These are phyloP conservation scores for Malus hybrid DNA, from an alignment of 331 rosid genomes.

Conservation along the genomic window DNA sequence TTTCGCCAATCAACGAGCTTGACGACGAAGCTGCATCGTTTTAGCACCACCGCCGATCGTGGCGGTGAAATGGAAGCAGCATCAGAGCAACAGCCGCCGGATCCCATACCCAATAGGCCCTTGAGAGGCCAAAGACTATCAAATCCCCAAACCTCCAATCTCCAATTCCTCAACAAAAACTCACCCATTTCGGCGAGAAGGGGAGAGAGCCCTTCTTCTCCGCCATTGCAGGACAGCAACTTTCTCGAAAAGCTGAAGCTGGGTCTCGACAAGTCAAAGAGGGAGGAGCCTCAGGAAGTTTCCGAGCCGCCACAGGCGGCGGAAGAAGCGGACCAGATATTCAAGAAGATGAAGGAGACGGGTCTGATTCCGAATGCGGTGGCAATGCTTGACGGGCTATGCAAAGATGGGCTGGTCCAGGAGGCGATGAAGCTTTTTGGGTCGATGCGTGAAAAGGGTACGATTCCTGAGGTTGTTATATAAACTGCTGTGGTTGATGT, in stretches of 20 bases:
- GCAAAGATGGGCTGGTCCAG: slow-evolving; percentile 88
- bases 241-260: slow-evolving; percentile 76
- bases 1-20: slow-evolving; percentile 14
- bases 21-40: slow-evolving; percentile 22
- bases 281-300: slow-evolving; percentile 9
- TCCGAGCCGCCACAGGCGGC: slow-evolving; percentile 20
- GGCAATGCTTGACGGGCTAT: slow-evolving; percentile 92
- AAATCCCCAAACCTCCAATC: slow-evolving; percentile 13
- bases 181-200: slow-evolving; percentile 1
- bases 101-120: slow-evolving; percentile 36
- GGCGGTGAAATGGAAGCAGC: slow-evolving; percentile 7
- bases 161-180: slow-evolving; percentile 23
- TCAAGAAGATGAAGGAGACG: slow-evolving; percentile 87
- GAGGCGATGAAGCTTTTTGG: slow-evolving; percentile 90
- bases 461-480: slow-evolving; percentile 80
- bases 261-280: slow-evolving; percentile 18
- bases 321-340: slow-evolving; percentile 71
- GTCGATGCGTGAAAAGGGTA: slow-evolving; percentile 79
- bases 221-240: slow-evolving; percentile 27
- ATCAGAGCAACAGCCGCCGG: slow-evolving; percentile 18
- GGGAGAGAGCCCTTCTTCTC: background rate
- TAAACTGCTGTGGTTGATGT: slow-evolving; percentile 86
- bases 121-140: slow-evolving; percentile 26
- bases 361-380: slow-evolving; percentile 95
- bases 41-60: slow-evolving; percentile 30